Evolutionary conservation across 805 yeast genomes (phyloP), one percentile per base, ranked within the genome.

Genomic region (Saccharomycopsis amapae): DNA sequence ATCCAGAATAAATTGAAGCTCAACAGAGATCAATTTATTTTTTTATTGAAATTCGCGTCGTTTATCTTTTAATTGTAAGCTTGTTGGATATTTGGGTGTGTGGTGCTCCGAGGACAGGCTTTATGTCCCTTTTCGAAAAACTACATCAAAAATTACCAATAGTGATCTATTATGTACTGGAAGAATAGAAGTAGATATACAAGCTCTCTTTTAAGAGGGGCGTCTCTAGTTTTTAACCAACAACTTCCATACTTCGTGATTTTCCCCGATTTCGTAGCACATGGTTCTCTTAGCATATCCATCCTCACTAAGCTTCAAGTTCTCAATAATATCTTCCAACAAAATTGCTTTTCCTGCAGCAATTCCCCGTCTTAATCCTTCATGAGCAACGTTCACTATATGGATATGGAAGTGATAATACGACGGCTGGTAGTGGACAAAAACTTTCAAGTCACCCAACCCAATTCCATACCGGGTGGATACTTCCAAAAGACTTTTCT

Each of bases 381-480:
- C 77, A 55, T 85, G 85, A 17, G 64, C 69, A 4, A 84, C 69
- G 56, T 85, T 82, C 17, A 87, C 95, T 15, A 86, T 81, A 61
- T 93, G 98, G 15, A 93, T 73, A 60, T 93, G 98, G 68, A 93
- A 82, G 58, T 93, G 97, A 59, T 93, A 93, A 62, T 90, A 93
- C 0, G 96, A 84, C 0, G 98, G 98, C 54, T 89, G 97, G 62
- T 93, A 85, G 66, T 93, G 98, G 40, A 93, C 73, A 58, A 85
- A 93, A 1, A 88, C 60, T 48, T 95, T 73, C 54, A 93, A 60
- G 54, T 79, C 75, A 58, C 82, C 81, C 0, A 65, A 55, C 1
- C 55, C 61, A 10, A 87, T 5, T 10, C 68, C 66, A 58, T 74
- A 84, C 19, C 61, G 58, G 12, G 23, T 19, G 0, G 77, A 64